Base-by-base conservation (phyloP, 2,329 filamentous ascomycete genomes). In the Amauroascus verrucosus region DNA sequence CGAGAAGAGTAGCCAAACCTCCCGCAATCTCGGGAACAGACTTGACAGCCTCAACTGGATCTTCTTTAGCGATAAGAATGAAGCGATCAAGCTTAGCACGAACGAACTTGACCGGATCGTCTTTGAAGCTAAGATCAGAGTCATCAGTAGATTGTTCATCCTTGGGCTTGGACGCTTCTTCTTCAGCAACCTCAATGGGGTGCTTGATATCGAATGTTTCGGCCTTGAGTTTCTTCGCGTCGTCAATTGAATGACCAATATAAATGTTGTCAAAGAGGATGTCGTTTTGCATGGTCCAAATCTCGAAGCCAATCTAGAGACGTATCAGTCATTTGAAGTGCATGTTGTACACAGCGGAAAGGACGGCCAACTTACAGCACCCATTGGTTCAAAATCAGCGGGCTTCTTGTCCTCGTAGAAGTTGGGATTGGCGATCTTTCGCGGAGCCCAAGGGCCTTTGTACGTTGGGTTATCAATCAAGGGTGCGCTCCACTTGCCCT, bases 211-310 rank as follows among this genome's bases (percentile, higher is more conserved):
- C 84, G 72, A 90, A 98, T 53, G 88, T 88, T 80, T 95, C 88
- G 60, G 85, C 79, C 64, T 88, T 86, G 67, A 98, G 78, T 76
- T 90, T 86, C 72, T 86, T 83, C 58, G 93, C 93, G 62, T 98
- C 93, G 67, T 88, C 88, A 62, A 93, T 71, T 18, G 91, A 97
- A 83, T 98, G 93, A 59, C 93, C 93, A 70, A 98, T 89, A 82
- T 97, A 98, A 79, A 98, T 94, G 84, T 98, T 98, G 82, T 97
- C 88, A 66, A 98, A 97, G 65, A 96, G 85, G 64, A 98, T 97
- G 69, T 96, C 86, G 71, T 84, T 95, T 76, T 96, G 91, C 93
- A 98, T 98, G 65, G 93, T 97, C 93, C 93, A 98, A 76, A 98
- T 91, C 75, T 98, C 93, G 67, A 97, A 97, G 64, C 93, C 93